Base-by-base conservation (phyloP, 805 yeast genomes). In the Candida nitratophila region DNA sequence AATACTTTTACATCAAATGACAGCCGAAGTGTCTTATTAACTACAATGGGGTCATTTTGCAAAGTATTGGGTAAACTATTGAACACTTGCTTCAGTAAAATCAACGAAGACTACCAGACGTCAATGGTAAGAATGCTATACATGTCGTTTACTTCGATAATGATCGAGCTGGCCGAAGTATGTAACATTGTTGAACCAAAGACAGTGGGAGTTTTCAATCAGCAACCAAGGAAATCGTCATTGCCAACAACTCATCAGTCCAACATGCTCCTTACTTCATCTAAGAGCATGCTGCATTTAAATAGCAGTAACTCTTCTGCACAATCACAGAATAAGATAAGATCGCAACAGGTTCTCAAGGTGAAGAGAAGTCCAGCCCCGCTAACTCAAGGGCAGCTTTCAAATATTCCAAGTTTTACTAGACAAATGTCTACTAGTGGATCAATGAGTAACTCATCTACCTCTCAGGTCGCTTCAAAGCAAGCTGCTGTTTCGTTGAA, bases 171-270 rank as follows among this genome's bases (percentile, higher is more conserved):
- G 16, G 34, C 54, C 8, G 46, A 51, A 21, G 41, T 57, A 15
- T 59, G 60, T 40, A 50, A 55, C 41, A 43, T 54, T 2, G 43
- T 62, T 11, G 51, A 56, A 12, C 63, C 66, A 3, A 51, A 36
- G 42, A 34, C 37, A 29, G 40, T 37, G 32, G 39, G 27, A 22
- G 4, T 16, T 4, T 35, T 29, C n/a, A 41, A 15, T 11, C 31
- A 41, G 8, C 45, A 43, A 44, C 22, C 26, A 33, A 34, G 32
- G 14, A 45, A 43, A 21, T 37, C n/a, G 21, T 33, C 26, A 27
- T 46, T 17, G 27, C 43, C 33, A 39, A 32, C 27, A 40, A n/a
- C n/a, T 14, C 6, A 10, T 3, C 34, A 47, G 26, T 39, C 47
- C 2, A 37, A 45, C 10, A 43, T 50, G 15, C 20, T 11, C 5